A percentile compares a stretch with the other conserved stretches of the same genome.
These are phyloP conservation scores for Neurospora sublineolata DNA, from an alignment of 495 filamentous ascomycete species.

Conservation along the genomic window DNA sequence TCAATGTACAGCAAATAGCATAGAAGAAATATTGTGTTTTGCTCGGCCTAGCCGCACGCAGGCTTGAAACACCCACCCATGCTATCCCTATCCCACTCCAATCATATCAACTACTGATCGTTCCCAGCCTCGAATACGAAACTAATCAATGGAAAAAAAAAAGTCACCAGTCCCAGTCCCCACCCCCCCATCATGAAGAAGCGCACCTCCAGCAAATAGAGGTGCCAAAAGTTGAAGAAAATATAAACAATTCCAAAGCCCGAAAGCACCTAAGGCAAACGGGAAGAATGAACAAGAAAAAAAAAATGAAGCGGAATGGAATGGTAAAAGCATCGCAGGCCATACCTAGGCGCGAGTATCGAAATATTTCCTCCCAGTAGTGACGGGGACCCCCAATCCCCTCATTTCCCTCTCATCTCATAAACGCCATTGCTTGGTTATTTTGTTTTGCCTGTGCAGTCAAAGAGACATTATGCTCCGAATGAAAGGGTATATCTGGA, in stretches of 20 bases:
- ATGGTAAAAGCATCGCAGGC: conserved; percentile 8
- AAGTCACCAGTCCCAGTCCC: background rate
- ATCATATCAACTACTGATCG: too few species aligned
- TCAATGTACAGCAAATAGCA: too few species aligned
- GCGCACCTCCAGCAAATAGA: conserved; percentile 22
- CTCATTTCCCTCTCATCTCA: background rate
- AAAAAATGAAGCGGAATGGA: background rate
- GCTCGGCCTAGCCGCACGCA: background rate
- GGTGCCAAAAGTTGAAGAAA: background rate
- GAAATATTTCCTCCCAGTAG: background rate
- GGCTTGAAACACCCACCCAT: too few species aligned
- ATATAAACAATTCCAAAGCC: conserved; percentile 8
- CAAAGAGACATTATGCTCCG: background rate
- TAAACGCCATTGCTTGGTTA: conserved; percentile 2
- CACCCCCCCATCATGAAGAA: background rate
- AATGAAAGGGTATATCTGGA: background rate
- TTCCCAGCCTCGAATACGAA: background rate
- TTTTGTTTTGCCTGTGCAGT: background rate
- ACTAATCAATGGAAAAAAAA: background rate
- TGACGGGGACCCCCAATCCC: background rate
- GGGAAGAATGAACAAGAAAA: conserved; percentile 7
- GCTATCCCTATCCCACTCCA: too few species aligned
- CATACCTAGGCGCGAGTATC: background rate
- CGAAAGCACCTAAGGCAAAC: conserved; percentile 22
- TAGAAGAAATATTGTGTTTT: background rate